Base-by-base conservation (phyloP, 768 basidiomycete genomes). In the Hydnomerulius pinastri region DNA sequence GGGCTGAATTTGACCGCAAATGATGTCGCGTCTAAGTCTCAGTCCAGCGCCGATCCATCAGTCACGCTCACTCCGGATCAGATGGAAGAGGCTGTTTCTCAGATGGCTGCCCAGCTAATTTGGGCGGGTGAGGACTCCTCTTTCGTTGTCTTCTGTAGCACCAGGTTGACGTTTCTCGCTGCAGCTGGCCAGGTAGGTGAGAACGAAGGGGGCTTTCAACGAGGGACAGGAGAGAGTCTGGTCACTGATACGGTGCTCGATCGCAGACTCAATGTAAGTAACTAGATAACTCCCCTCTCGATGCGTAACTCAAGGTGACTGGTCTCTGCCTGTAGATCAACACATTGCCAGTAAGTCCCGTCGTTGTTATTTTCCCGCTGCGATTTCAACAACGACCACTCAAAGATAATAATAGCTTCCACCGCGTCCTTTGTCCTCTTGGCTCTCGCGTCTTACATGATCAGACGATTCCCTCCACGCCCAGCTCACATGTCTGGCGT, bases 71-170 rank as follows among this genome's bases (percentile, higher is more conserved):
- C 18, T 17, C 57, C 52, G 23, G 33, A 49, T 40, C 9, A 53
- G 17, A 18, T 59, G n/a, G 57, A 59, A 46, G 37, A 50, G 20
- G 56, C 47, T 1, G 15, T 53, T 17, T 51, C 57, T 10, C 17
- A 12, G 21, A 17, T 51, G 23, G 37, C 43, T 12, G 55, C 56
- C 17, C 30, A 33, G 20, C 11, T 56, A 29, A 15, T 41, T 12
- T 56, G 55, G 55, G 21, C 33, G 9, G 48, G 55, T 56, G 23
- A 29, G 29, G n/a, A 9, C 10, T 30, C 12, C 21, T 17, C 7
- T 18, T 4, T 5, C 2, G 17, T 45, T 44, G 30, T 8, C 8
- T 7, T 7, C 30, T 32, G 30, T 7, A 32, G 15, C 15, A 7
- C 15, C 7, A 7, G 7, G 30, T 15, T 32, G 15, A 32, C 30